Percentiles rank a stretch among this genome's conserved stretches.
Evolutionary conservation across 768 basidiomycete genomes (phyloP).

Genomic region (Boletus sp.): DNA sequence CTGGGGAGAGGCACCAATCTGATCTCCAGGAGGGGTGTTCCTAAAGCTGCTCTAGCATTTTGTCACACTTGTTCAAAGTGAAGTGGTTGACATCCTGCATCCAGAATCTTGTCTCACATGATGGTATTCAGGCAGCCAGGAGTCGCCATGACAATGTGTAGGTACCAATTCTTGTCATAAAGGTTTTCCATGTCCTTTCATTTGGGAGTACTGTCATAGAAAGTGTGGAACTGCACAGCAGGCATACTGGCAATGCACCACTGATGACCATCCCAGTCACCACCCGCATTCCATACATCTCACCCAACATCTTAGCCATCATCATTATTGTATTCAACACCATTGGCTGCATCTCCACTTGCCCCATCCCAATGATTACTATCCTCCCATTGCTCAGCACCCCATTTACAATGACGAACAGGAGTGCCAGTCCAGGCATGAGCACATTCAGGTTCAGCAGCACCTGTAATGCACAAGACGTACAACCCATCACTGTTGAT

Average conservation of each 20-base stretch:
- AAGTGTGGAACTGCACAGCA: too few species aligned
- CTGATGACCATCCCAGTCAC: neutral
- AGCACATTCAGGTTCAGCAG: slow-evolving; percentile 85
- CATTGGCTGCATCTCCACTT: slow-evolving; percentile 70
- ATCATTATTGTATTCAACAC: slow-evolving; percentile 25
- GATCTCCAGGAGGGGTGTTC: too few species aligned
- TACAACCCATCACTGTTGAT: slow-evolving; percentile 77
- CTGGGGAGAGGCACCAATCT: too few species aligned
- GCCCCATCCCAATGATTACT: slow-evolving; percentile 77
- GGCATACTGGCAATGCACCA: neutral
- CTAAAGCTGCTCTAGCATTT: too few species aligned
- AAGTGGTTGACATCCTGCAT: too few species aligned
- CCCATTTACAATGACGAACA: slow-evolving; percentile 82
- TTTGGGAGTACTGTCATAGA: too few species aligned
- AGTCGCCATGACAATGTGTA: too few species aligned
- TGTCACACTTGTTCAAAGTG: too few species aligned
- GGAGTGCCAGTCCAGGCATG: slow-evolving; percentile 83
- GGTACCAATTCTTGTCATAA: too few species aligned
- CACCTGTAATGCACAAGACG: slow-evolving; percentile 70
- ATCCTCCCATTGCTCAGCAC: slow-evolving; percentile 78
- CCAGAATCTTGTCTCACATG: too few species aligned
- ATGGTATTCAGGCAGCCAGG: too few species aligned
- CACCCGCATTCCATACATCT: neutral
- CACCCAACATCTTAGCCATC: neutral
- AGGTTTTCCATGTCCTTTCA: too few species aligned